Percentiles rank a stretch among this genome's conserved stretches.
These are phyloP conservation scores for Hymenoscyphus fructigenus DNA, from an alignment of 2,329 filamentous ascomycete species.

Conservation along the genomic window DNA sequence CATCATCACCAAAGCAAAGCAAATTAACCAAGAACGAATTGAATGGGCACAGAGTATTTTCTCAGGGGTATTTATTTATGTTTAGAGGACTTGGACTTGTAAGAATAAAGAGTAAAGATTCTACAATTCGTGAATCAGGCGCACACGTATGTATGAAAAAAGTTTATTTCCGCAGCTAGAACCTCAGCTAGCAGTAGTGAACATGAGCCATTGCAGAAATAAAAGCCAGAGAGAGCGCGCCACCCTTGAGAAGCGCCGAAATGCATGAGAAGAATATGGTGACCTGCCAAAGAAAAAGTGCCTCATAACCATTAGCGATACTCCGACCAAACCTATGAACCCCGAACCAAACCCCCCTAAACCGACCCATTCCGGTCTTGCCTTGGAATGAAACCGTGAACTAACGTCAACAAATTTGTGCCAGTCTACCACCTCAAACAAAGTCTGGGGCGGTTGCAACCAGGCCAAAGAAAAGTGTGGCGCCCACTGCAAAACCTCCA, in stretches of 20 bases:
- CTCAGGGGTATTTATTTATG: no score
- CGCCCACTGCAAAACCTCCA: slow-evolving; percentile 39
- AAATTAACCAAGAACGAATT: no score
- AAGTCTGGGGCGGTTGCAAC: slow-evolving; percentile 41
- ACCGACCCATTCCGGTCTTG: background rate
- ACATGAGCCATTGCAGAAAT: slow-evolving; percentile 11
- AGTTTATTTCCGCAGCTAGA: no score
- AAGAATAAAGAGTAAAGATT: no score
- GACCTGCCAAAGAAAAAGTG: slow-evolving; percentile 14
- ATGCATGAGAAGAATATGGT: slow-evolving; percentile 23
- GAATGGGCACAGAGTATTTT: no score
- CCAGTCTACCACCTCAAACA: slow-evolving; percentile 18
- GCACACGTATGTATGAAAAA: no score
- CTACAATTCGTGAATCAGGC: no score
- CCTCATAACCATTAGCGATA: slow-evolving; percentile 13
- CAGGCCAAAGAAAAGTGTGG: slow-evolving; percentile 39
- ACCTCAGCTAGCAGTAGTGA: no score
- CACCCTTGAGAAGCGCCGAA: slow-evolving; percentile 24
- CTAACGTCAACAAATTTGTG: background rate
- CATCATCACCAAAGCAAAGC: no score
- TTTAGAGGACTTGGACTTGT: no score
- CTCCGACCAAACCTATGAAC: slow-evolving; percentile 10
- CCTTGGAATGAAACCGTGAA: slow-evolving; percentile 4
- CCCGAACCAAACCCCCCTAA: background rate
- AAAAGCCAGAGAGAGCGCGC: slow-evolving; percentile 9